Evolutionary conservation across 768 basidiomycete genomes (phyloP).

Genomic region (Omphalotus guepiniiformis): DNA sequence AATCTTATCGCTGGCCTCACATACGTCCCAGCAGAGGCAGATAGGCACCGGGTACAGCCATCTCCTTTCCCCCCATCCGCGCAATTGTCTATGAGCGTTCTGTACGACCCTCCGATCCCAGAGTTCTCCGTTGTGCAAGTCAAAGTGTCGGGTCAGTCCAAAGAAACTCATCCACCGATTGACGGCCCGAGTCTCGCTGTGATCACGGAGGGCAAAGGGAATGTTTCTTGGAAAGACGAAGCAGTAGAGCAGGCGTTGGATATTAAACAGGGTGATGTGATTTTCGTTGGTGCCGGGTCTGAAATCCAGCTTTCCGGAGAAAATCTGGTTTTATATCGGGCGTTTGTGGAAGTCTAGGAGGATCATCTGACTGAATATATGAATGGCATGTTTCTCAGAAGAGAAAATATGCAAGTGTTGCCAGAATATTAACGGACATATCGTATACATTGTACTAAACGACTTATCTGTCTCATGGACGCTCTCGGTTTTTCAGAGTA

Average conservation of each 20-base stretch:
- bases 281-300: constrained; percentile 76
- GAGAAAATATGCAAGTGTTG: too few species aligned
- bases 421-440: too few species aligned
- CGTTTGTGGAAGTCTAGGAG: constrained; percentile 57
- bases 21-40: constrained; percentile 67
- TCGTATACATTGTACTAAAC: too few species aligned
- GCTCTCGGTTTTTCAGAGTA: too few species aligned
- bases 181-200: constrained; percentile 85
- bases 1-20: constrained; percentile 87
- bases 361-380: too few species aligned
- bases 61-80: constrained; percentile 36
- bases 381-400: too few species aligned
- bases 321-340: constrained; percentile 57
- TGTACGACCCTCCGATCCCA: constrained; percentile 90
- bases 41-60: constrained; percentile 68
- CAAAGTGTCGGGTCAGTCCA: constrained; percentile 37
- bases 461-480: too few species aligned
- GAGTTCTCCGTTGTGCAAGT: constrained; percentile 87
- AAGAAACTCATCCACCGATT: constrained; percentile 56
- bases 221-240: constrained; percentile 43
- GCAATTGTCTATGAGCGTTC: constrained; percentile 27
- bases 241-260: constrained; percentile 29
- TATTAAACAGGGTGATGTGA: constrained; percentile 62
- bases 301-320: constrained; percentile 46
- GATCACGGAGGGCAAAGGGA: constrained; percentile 65